Percentiles rank a stretch among this genome's conserved stretches.
Conservation (phyloP, 768 basidiomycete genomes). For the Amanita rubescens region DNA sequence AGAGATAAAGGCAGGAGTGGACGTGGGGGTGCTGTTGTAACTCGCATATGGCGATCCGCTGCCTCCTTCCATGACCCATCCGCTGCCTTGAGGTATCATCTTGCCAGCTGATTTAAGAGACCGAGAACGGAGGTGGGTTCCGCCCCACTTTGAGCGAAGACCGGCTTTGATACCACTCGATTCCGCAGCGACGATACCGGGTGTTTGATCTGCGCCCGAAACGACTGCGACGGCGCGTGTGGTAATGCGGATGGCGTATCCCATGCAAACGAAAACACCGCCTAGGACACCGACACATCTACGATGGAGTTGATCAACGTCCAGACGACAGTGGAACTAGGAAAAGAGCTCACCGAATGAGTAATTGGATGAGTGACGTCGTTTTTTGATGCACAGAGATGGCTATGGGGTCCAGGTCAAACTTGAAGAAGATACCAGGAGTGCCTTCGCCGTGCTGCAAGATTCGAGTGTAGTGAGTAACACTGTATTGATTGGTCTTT, state of each 20-base stretch:
- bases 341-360: slow-evolving; percentile 49
- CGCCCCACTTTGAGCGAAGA: slow-evolving; percentile 61
- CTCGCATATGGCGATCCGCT: slow-evolving; percentile 26
- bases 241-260: slow-evolving; percentile 64
- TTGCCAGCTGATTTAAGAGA: slow-evolving; percentile 27
- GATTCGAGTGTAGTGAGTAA: slow-evolving; percentile 82
- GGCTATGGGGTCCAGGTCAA: slow-evolving; percentile 86
- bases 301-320: background rate
- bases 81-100: slow-evolving; percentile 48
- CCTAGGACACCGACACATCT: slow-evolving; percentile 90
- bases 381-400: slow-evolving; percentile 87
- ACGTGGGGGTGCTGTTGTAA: slow-evolving; percentile 26
- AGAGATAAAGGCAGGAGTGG: slow-evolving; percentile 13
- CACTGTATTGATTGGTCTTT: slow-evolving; percentile 83
- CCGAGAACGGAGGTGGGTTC: slow-evolving; percentile 55
- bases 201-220: slow-evolving; percentile 40
- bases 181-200: slow-evolving; percentile 57
- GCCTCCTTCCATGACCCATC: slow-evolving; percentile 52
- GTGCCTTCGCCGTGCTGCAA: slow-evolving; percentile 71
- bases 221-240: slow-evolving; percentile 63
- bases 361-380: slow-evolving; percentile 68
- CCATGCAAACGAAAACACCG: slow-evolving; percentile 81
- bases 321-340: background rate
- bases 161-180: slow-evolving; percentile 47
- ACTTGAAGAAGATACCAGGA: slow-evolving; percentile 98